Evolutionary conservation across 164 flowering plant species (phyloP).

Genomic region (Piper betle): DNA sequence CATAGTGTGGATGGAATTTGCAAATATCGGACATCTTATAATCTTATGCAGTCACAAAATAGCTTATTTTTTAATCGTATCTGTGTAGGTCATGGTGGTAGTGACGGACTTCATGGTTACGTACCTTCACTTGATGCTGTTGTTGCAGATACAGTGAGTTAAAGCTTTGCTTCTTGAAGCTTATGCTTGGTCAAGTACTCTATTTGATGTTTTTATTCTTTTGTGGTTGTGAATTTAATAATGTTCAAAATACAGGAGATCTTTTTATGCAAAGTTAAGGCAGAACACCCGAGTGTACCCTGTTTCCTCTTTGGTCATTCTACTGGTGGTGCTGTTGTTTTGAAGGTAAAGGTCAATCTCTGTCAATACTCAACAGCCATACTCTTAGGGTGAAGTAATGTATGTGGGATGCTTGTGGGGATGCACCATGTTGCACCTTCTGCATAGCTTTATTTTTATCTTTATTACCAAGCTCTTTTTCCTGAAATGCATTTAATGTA

Average conservation of each 20-base stretch:
- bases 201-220: not conserved
- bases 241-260: slow-evolving; percentile 37
- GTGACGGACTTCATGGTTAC: slow-evolving; percentile 97
- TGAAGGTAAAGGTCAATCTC: slow-evolving; percentile 42
- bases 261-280: slow-evolving; percentile 63
- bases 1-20: no score
- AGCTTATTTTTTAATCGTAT: not conserved
- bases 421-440: not conserved
- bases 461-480: slow-evolving; percentile 1
- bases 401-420: no score
- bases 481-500: not conserved
- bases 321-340: slow-evolving; percentile 95
- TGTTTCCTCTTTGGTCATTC: slow-evolving; percentile 97
- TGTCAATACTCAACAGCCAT: no score
- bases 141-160: slow-evolving; percentile 90
- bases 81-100: slow-evolving; percentile 87
- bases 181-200: not conserved
- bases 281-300: slow-evolving; percentile 75
- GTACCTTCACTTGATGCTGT: slow-evolving; percentile 97
- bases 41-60: not conserved
- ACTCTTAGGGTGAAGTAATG: no score
- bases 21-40: not conserved
- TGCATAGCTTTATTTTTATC: not conserved
- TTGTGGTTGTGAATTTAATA: not conserved
- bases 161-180: not conserved